Evolutionary conservation across 2,329 filamentous ascomycete species (phyloP).

Genomic region (Mollisiaceae sp.): DNA sequence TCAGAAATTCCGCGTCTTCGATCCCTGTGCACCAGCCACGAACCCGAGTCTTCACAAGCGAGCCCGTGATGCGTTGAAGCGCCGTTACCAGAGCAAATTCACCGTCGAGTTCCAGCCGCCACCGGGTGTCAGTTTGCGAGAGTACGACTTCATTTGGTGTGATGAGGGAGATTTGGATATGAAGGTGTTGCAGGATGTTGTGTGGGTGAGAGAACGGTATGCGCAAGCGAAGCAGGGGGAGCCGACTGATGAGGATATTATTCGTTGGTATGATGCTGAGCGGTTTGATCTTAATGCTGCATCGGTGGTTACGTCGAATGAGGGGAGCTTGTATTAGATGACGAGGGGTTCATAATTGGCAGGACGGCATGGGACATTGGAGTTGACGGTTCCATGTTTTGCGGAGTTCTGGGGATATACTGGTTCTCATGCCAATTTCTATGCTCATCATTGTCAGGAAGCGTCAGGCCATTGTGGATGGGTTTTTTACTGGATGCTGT

Average conservation of each 20-base stretch:
- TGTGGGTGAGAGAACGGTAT: conserved; percentile 28
- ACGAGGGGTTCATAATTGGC: neutral
- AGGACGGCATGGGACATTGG: neutral
- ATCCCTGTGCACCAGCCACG: neutral
- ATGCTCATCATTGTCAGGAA: too few relatives aligned
- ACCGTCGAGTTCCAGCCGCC: neutral
- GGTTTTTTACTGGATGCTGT: neutral
- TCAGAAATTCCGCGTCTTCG: neutral
- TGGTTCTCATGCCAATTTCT: too few relatives aligned
- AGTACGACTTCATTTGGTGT: conserved; percentile 26
- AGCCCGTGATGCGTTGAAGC: conserved; percentile 3
- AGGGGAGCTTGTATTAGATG: neutral
- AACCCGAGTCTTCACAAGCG: neutral
- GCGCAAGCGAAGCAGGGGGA: conserved; percentile 21
- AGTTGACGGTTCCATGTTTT: neutral
- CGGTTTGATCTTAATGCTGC: neutral
- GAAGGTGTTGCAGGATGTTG: conserved; percentile 27
- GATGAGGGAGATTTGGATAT: conserved; percentile 22
- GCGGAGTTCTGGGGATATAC: too few relatives aligned
- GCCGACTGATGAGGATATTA: conserved; percentile 25
- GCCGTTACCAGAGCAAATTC: conserved; percentile 19
- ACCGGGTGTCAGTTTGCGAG: neutral
- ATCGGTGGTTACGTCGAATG: neutral
- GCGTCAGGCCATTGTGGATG: neutral
- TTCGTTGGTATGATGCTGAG: conserved; percentile 28